phyloP scores from a whole-genome alignment of 768 basidiomycete genomes.

The Saitozyma podzolica region DNA sequence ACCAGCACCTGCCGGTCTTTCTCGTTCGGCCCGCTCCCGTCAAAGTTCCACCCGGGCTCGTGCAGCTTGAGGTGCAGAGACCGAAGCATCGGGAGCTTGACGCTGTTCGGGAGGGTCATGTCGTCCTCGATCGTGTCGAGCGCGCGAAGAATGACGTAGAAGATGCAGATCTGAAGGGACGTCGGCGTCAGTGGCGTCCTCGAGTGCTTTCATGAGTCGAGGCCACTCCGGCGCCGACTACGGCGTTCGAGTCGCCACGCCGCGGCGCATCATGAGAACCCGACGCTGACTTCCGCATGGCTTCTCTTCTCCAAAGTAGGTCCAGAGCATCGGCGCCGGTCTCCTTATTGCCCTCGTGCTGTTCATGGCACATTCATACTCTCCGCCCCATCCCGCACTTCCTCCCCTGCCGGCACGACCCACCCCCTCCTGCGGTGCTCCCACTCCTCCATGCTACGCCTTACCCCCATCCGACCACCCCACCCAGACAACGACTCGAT shows the following conservation, averaged over 20 bases:
- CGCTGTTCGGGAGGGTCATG: slow-evolving; percentile 84
- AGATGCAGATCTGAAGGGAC: slow-evolving; percentile 73
- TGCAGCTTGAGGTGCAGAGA: slow-evolving; percentile 76
- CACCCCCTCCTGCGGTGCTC: background rate
- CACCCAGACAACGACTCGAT: no score
- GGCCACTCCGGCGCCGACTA: background rate
- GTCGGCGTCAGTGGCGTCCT: no score
- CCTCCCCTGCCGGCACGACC: background rate
- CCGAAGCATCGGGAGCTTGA: slow-evolving; percentile 83
- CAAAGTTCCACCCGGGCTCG: slow-evolving; percentile 82
- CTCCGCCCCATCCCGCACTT: no score
- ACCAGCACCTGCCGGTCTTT: slow-evolving; percentile 82
- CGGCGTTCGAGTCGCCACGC: background rate
- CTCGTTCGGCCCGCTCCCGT: slow-evolving; percentile 77
- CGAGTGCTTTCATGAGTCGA: background rate
- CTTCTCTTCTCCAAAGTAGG: no score
- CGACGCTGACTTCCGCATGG: no score
- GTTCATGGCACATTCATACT: no score
- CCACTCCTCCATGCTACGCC: no score
- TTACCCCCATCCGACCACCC: no score
- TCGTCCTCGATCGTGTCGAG: slow-evolving; percentile 99
- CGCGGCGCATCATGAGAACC: background rate
- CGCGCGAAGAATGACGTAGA: slow-evolving; percentile 89
- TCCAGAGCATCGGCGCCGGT: no score
- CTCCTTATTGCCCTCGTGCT: no score